Evolutionary conservation across 1,284 basidiomycete species (phyloP).

Genomic region (Erythrobasidium hasegawianum): DNA sequence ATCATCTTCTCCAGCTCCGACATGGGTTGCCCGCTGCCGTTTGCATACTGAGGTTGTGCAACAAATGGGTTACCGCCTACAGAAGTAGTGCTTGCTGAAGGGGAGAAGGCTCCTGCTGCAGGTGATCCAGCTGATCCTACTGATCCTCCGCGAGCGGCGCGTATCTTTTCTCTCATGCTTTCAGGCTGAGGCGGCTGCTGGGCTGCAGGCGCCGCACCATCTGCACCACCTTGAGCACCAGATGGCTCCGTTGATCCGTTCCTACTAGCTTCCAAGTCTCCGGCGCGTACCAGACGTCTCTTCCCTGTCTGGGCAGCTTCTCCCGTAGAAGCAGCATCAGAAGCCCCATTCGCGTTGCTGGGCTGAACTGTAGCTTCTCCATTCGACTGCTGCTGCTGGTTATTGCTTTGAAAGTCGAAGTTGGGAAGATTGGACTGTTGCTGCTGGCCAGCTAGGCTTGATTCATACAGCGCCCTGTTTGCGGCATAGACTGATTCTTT

Average conservation of each 20-base stretch:
- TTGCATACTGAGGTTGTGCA: conserved; percentile 19
- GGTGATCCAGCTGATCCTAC: neutral
- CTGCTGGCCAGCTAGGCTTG: conserved; percentile 16
- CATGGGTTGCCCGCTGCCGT: neutral
- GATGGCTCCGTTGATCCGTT: conserved; percentile 3
- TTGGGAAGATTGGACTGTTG: neutral
- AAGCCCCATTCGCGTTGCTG: conserved; percentile 1
- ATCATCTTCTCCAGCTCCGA: conserved; percentile 16
- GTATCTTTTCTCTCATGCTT: conserved; percentile 28
- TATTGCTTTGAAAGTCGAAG: neutral
- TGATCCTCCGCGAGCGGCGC: neutral
- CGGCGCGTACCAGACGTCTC: conserved; percentile 27
- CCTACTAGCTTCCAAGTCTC: conserved; percentile 14
- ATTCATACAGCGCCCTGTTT: conserved; percentile 30
- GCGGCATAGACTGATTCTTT: conserved; percentile 28
- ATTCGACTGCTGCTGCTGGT: conserved; percentile 10
- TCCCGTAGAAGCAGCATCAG: neutral
- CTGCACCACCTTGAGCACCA: neutral
- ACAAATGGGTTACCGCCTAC: conserved; percentile 18
- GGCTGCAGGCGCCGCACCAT: neutral
- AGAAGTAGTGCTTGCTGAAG: neutral
- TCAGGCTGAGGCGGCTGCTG: conserved; percentile 7
- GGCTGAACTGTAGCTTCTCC: neutral
- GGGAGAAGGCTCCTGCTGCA: neutral
- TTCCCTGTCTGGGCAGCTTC: conserved; percentile 8